A percentile compares a stretch with the other conserved stretches of the same genome.
Conservation (phyloP, 2,329 filamentous ascomycete species). For the Pseudogymnoascus verrucosus region DNA sequence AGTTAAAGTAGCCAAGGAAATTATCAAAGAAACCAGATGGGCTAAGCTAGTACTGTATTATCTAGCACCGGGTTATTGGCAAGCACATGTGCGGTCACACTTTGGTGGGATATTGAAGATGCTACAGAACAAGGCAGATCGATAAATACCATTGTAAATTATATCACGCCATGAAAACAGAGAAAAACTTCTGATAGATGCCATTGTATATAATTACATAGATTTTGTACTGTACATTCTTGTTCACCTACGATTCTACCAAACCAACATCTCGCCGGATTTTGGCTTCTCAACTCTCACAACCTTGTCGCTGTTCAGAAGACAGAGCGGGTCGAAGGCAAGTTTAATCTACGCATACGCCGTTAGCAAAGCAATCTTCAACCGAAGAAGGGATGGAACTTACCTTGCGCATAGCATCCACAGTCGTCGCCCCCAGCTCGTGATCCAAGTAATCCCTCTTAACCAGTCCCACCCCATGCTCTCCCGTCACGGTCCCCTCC, state of each 20-base stretch:
- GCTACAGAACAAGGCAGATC: neutral
- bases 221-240: neutral
- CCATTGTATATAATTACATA: neutral
- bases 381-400: constrained; percentile 21
- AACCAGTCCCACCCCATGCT: constrained; percentile 76
- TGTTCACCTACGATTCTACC: constrained; percentile 27
- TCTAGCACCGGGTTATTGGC: neutral
- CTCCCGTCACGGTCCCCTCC: constrained; percentile 78
- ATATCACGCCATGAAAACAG: neutral
- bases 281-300: constrained; percentile 51
- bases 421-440: constrained; percentile 65
- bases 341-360: constrained; percentile 55
- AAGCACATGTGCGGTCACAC: neutral
- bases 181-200: neutral
- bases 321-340: constrained; percentile 67
- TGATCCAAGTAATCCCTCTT: constrained; percentile 78
- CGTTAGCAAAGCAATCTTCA: neutral
- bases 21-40: neutral
- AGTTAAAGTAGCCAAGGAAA: neutral
- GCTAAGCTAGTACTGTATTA: neutral
- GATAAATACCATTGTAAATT: no score
- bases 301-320: constrained; percentile 61
- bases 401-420: constrained; percentile 77
- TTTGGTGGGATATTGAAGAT: neutral
- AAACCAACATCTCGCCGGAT: constrained; percentile 38